These are phyloP conservation scores for Anethum foeniculum DNA, from an alignment of 140 eudicot species.

Conservation along the genomic window DNA sequence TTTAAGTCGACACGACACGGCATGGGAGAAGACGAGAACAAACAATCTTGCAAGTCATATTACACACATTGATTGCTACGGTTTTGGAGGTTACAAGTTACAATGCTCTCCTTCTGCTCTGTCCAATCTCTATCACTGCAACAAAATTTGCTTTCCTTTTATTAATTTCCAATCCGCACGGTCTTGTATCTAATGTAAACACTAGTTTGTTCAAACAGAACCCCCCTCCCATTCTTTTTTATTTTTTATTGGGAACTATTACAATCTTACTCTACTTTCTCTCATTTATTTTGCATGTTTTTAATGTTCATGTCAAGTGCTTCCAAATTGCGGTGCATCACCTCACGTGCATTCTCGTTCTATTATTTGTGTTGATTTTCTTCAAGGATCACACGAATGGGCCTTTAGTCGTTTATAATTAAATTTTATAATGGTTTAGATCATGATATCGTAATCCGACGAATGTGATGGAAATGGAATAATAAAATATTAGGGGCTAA, in stretches of 20 bases:
- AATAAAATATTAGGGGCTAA: too few relatives aligned
- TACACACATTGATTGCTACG: constrained; percentile 9
- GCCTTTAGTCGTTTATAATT: too few relatives aligned
- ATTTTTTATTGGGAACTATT: neutral
- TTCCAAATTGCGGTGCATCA: neutral
- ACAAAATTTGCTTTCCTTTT: neutral
- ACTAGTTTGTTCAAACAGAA: neutral
- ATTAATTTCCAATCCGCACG: neutral
- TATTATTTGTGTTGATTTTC: neutral
- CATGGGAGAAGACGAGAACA: neutral
- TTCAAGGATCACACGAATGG: too few relatives aligned
- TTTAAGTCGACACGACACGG: neutral
- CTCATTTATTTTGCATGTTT: neutral
- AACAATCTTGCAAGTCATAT: constrained; percentile 2
- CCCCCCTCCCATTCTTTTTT: neutral
- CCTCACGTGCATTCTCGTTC: neutral
- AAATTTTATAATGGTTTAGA: too few relatives aligned
- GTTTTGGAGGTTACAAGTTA: constrained; percentile 10
- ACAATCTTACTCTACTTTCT: neutral
- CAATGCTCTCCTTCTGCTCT: neutral
- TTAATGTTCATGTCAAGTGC: neutral
- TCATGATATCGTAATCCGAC: too few relatives aligned
- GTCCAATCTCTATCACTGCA: neutral
- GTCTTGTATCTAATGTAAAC: neutral
- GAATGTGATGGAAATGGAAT: too few relatives aligned